Base-by-base conservation (phyloP, 1,139 yeast genomes). In the Saccharomyces hybrid region DNA sequence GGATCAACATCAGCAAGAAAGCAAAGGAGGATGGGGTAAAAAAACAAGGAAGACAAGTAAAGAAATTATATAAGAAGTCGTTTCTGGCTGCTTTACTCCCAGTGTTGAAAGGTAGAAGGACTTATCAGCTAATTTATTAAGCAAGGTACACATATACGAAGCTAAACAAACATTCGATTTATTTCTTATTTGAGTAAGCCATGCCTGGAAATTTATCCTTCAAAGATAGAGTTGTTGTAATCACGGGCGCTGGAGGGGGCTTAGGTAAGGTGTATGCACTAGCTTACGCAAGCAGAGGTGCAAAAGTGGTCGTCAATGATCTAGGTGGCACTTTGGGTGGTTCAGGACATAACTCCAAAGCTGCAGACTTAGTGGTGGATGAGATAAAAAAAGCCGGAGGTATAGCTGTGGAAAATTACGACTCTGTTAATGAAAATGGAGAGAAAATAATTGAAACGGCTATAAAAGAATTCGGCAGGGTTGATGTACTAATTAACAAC, bases 221-320 rank as follows among this genome's bases (percentile, higher is more conserved):
- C 67, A 86, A 87, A 65, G 89, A 83, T 67, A 84, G 86, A 70
- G 97, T 90, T 52, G 97, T 89, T 38, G 81, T 90, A 60, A 84
- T 93, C 70, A 93, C 98, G 56, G 99, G 98, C 49, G 95, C 97
- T 52, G 99, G 99, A 61, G 98, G 97, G 64, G 99, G 98, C 46
- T 80, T 93, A 52, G 99, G 99, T 46, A 86, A 80, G 68, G 84
- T 84, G 53, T 93, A 93, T 72, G 96, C 97, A 25, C 75, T 88
- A 46, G 91, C 86, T 64, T 91, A 80, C 72, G 98, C 96, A 53
- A 77, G 83, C 60, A 78, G 96, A 66, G 98, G 98, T 48, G 99
- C 98, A 60, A 84, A 82, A 68, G 97, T 93, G 50, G 97, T 93
- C 13, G 84, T 81, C 47, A 93, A 93, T 70, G 98, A 93, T 73